Evolutionary conservation across 768 basidiomycete species (phyloP).

Genomic region (Tylopilus sp.): DNA sequence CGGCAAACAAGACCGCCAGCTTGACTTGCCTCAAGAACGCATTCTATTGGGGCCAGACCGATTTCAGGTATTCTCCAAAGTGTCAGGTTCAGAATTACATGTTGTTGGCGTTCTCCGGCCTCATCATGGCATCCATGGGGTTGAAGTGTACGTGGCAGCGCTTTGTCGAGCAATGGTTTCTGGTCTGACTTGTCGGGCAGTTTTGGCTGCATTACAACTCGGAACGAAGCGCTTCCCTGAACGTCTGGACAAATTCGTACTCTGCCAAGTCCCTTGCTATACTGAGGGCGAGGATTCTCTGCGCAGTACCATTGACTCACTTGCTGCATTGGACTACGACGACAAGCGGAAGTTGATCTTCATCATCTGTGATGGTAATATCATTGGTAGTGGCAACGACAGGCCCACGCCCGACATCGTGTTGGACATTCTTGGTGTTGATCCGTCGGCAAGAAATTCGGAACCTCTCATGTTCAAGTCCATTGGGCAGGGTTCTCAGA

Average conservation of each 20-base stretch:
- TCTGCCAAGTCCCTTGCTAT: conserved; percentile 69
- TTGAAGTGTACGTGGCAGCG: conserved; percentile 51
- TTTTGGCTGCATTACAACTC: conserved; percentile 64
- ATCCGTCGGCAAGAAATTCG: conserved; percentile 57
- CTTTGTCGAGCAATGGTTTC: not conserved
- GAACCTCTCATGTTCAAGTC: conserved; percentile 68
- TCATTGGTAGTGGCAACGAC: conserved; percentile 68
- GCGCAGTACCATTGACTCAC: conserved; percentile 64
- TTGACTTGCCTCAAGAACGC: conserved; percentile 55
- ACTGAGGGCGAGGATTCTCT: conserved; percentile 71
- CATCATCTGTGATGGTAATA: conserved; percentile 68
- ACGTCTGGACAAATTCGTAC: conserved; percentile 64
- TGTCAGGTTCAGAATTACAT: conserved; percentile 64
- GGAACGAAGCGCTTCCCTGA: conserved; percentile 59
- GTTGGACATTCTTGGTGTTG: conserved; percentile 64
- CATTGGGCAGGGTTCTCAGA: conserved; percentile 63
- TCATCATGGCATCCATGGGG: conserved; percentile 54
- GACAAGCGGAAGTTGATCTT: conserved; percentile 69
- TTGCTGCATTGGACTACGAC: conserved; percentile 62
- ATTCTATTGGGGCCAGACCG: conserved; percentile 55
- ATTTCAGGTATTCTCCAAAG: conserved; percentile 53
- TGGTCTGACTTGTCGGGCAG: conserved; percentile 31
- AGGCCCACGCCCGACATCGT: conserved; percentile 64
- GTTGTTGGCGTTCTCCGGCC: conserved; percentile 49
- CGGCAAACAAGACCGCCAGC: conserved; percentile 36